phyloP scores from a whole-genome alignment of 2,329 filamentous ascomycete genomes.

The Aspergillus tanneri region DNA sequence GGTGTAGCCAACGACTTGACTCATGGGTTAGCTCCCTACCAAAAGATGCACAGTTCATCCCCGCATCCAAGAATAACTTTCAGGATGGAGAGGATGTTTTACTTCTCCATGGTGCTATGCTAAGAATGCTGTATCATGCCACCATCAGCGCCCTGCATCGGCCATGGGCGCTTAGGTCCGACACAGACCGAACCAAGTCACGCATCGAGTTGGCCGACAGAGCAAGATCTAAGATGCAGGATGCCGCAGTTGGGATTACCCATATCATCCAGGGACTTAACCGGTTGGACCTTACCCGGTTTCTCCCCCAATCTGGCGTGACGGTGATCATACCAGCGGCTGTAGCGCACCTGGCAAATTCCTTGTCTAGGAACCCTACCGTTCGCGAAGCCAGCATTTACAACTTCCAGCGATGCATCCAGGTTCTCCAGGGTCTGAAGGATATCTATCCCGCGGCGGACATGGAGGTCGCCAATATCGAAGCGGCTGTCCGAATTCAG shows the following conservation, averaged over 20 bases:
- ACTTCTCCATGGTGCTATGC: constrained; percentile 70
- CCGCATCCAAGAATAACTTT: constrained; percentile 61
- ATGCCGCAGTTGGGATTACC: constrained; percentile 77
- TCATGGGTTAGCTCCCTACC: constrained; percentile 71
- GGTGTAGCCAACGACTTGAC: constrained; percentile 72
- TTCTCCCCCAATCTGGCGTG: constrained; percentile 78
- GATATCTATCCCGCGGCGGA: constrained; percentile 85
- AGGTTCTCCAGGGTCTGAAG: constrained; percentile 76
- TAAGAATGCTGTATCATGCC: constrained; percentile 89
- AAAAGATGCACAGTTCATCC: constrained; percentile 64
- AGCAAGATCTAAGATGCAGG: constrained; percentile 75
- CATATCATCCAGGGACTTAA: constrained; percentile 73
- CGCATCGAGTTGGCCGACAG: constrained; percentile 63
- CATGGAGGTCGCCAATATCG: constrained; percentile 52
- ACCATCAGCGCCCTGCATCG: constrained; percentile 85
- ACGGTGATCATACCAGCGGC: constrained; percentile 83
- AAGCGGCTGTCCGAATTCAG: constrained; percentile 11
- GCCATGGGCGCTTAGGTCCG: constrained; percentile 72
- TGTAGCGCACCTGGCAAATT: constrained; percentile 83
- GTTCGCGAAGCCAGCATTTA: constrained; percentile 68
- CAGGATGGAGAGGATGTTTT: constrained; percentile 50
- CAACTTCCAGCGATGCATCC: constrained; percentile 81
- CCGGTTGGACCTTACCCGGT: constrained; percentile 67
- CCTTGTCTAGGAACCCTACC: constrained; percentile 71
- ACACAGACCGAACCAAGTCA: constrained; percentile 42